Conservation (phyloP, 345 rosid genomes). For the Atalantia buxifolia region DNA sequence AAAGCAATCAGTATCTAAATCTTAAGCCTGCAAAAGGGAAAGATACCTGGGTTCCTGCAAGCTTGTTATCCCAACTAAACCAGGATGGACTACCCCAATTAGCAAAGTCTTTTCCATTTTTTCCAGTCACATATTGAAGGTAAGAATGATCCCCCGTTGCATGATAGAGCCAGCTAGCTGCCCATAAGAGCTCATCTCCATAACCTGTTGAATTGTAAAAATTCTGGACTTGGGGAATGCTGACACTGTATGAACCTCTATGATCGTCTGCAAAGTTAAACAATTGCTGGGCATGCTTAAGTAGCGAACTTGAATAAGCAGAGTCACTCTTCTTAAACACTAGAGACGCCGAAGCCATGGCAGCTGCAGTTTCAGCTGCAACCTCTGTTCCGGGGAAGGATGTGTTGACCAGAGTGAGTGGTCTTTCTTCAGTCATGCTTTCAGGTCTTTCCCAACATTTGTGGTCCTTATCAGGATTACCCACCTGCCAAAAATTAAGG, state of each 20-base stretch:
- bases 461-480: conserved; percentile 76
- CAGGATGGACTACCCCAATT: conserved; percentile 84
- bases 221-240: conserved; percentile 56
- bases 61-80: conserved; percentile 99
- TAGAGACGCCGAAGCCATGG: conserved; percentile 91
- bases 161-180: conserved; percentile 93
- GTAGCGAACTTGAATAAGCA: conserved; percentile 66
- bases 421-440: conserved; percentile 72
- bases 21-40: background rate
- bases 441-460: conserved; percentile 96
- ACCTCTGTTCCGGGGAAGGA: conserved; percentile 83
- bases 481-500: conserved; percentile 54
- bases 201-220: conserved; percentile 89
- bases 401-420: conserved; percentile 59
- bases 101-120: conserved; percentile 63
- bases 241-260: conserved; percentile 62
- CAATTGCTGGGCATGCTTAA: conserved; percentile 76
- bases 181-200: conserved; percentile 94
- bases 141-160: conserved; percentile 76
- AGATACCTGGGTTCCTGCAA: conserved; percentile 86
- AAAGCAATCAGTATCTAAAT: background rate
- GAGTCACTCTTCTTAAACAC: conserved; percentile 70
- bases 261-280: conserved; percentile 78
- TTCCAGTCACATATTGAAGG: conserved; percentile 59
- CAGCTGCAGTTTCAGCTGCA: conserved; percentile 99